These are phyloP conservation scores for Xylariaceae sp. DNA, from an alignment of 2,329 filamentous ascomycete species.

Conservation along the genomic window DNA sequence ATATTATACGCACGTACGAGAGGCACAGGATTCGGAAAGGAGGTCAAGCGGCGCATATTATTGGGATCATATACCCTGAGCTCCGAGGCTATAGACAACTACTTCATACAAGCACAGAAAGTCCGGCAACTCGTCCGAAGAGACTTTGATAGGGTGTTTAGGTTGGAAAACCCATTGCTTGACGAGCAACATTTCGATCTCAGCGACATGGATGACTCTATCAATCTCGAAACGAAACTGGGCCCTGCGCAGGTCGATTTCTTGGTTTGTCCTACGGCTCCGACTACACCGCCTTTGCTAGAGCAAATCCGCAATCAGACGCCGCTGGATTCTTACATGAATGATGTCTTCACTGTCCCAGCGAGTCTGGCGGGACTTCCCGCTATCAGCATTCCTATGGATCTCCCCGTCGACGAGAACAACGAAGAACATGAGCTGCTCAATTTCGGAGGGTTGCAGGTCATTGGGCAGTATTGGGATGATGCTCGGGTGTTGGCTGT, in stretches of 20 bases:
- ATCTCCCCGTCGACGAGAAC: constrained; percentile 30
- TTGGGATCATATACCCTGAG: constrained; percentile 88
- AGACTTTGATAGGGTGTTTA: constrained; percentile 82
- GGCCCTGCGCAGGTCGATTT: constrained; percentile 72
- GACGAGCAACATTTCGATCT: constrained; percentile 52
- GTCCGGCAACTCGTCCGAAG: constrained; percentile 76
- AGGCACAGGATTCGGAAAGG: constrained; percentile 70
- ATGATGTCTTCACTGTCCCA: constrained; percentile 93
- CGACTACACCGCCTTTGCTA: constrained; percentile 66
- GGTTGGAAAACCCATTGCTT: constrained; percentile 63
- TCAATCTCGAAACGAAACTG: constrained; percentile 51
- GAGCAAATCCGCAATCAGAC: constrained; percentile 52
- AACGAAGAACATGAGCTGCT: constrained; percentile 34
- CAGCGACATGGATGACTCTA: constrained; percentile 53
- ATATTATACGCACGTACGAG: constrained; percentile 74
- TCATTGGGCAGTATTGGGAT: constrained; percentile 79
- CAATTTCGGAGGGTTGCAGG: constrained; percentile 59
- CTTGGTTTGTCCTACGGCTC: constrained; percentile 81
- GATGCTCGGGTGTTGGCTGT: constrained; percentile 60
- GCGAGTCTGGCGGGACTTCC: constrained; percentile 89
- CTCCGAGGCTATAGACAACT: constrained; percentile 89
- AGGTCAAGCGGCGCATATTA: constrained; percentile 82
- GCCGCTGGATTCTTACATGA: constrained; percentile 76
- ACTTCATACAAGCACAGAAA: constrained; percentile 91
- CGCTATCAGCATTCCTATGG: constrained; percentile 75